A percentile compares a stretch with the other conserved stretches of the same genome.
Evolutionary conservation across 495 filamentous ascomycete genomes (phyloP).

Genomic region (Parmelia sp.): DNA sequence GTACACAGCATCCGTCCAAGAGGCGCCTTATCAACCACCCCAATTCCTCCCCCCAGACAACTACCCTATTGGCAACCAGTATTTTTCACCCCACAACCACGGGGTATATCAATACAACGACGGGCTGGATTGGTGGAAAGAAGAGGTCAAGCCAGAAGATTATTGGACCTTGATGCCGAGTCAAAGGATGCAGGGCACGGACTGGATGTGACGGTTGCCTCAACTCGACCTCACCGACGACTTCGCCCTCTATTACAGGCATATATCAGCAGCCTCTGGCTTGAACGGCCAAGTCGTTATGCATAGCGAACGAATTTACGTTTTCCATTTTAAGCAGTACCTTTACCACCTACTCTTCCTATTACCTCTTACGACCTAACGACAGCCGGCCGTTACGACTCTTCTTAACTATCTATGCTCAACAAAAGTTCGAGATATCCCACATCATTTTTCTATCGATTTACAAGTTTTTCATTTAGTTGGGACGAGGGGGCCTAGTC

Average conservation of each 20-base stretch:
- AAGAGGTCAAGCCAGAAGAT: slow-evolving; percentile 16
- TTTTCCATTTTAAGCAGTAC: background rate
- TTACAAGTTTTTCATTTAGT: background rate
- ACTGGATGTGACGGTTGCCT: background rate
- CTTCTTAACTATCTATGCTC: background rate
- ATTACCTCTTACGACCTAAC: background rate
- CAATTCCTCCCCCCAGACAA: slow-evolving; percentile 8
- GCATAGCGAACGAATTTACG: background rate
- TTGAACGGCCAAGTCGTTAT: background rate
- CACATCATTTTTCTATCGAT: background rate
- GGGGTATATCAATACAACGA: slow-evolving; percentile 4
- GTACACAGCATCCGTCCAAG: slow-evolving; percentile 5
- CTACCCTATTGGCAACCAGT: slow-evolving; percentile 6
- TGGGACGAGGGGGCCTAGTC: background rate
- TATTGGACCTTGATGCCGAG: slow-evolving; percentile 6
- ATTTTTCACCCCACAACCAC: background rate
- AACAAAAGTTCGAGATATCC: slow-evolving; percentile 6
- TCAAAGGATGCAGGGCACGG: slow-evolving; percentile 1
- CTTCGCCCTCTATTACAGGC: background rate
- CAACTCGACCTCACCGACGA: background rate
- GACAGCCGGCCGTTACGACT: background rate
- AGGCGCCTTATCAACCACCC: slow-evolving; percentile 16
- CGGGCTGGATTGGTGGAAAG: slow-evolving; percentile 2
- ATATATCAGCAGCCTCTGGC: background rate
- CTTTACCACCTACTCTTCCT: background rate